Evolutionary conservation across 2,329 filamentous ascomycete genomes (phyloP).

Genomic region (Fusarium brevicatenulatum): DNA sequence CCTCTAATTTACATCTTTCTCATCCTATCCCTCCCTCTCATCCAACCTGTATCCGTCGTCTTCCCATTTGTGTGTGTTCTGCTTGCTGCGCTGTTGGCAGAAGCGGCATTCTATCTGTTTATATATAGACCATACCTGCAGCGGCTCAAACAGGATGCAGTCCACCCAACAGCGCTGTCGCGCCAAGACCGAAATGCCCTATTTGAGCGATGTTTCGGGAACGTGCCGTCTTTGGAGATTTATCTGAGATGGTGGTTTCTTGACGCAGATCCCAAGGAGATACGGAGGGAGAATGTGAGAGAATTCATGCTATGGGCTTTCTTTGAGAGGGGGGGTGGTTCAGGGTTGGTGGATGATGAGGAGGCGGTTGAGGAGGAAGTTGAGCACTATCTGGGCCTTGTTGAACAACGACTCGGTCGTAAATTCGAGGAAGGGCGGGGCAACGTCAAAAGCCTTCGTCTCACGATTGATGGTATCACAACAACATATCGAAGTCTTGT

Average conservation of each 20-base stretch:
- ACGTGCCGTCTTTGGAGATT: constrained; percentile 62
- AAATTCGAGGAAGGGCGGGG: constrained; percentile 65
- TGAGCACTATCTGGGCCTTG: constrained; percentile 59
- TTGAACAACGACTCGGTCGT: constrained; percentile 64
- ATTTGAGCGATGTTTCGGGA: constrained; percentile 65
- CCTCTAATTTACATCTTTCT: constrained; percentile 52
- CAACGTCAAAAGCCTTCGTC: constrained; percentile 64
- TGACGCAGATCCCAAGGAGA: constrained; percentile 65
- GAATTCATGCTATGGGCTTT: constrained; percentile 77
- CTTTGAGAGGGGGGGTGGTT: constrained; percentile 58
- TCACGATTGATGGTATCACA: constrained; percentile 72
- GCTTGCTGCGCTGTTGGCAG: constrained; percentile 50
- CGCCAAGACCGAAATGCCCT: constrained; percentile 62
- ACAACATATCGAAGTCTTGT: constrained; percentile 69
- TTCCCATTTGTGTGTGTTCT: constrained; percentile 34
- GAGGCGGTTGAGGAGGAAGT: constrained; percentile 54
- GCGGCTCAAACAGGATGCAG: constrained; percentile 52
- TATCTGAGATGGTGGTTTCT: constrained; percentile 75
- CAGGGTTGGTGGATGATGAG: constrained; percentile 6
- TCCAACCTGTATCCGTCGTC: constrained; percentile 25
- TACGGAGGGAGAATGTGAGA: constrained; percentile 73
- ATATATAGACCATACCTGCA: constrained; percentile 56
- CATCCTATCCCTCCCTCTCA: constrained; percentile 43
- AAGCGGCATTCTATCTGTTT: constrained; percentile 54
- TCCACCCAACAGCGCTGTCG: constrained; percentile 55